Evolutionary conservation across 257 asterid species (phyloP).

Genomic region (Solanum habrochaites): DNA sequence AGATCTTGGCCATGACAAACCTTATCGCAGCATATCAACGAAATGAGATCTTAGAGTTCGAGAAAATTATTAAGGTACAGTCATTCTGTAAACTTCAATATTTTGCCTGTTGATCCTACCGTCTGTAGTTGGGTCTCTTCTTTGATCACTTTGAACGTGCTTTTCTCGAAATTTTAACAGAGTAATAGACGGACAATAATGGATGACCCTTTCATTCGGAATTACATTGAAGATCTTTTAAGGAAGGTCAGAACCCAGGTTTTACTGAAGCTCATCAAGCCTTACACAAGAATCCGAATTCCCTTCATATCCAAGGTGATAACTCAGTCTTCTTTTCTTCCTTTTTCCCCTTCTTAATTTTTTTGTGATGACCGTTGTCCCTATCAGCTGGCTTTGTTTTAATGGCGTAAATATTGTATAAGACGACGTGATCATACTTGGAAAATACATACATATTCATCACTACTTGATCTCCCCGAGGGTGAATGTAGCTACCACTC

Average conservation of each 20-base stretch:
- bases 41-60: slow-evolving; percentile 91
- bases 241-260: slow-evolving; percentile 96
- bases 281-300: slow-evolving; percentile 87
- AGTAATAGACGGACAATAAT: slow-evolving; percentile 93
- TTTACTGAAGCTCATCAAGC: slow-evolving; percentile 90
- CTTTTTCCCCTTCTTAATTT: not conserved
- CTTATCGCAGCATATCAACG: slow-evolving; percentile 95
- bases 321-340: not conserved
- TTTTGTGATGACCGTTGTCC: not conserved
- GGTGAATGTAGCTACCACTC: not conserved
- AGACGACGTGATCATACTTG: not conserved
- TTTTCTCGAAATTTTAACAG: slow-evolving; percentile 21
- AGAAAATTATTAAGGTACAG: slow-evolving; percentile 82
- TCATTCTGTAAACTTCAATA: not conserved
- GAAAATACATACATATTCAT: not conserved
- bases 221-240: slow-evolving; percentile 93
- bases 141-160: not conserved
- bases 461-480: not conserved
- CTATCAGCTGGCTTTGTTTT: not conserved
- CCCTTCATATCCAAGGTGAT: slow-evolving; percentile 92
- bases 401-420: not conserved
- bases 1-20: slow-evolving; percentile 95
- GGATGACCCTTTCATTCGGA: slow-evolving; percentile 94
- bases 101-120: not conserved
- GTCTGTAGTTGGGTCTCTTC: not conserved